Evolutionary conservation across 108 stramenopile species (phyloP).

Genomic region (Schizochytrium sp.): DNA sequence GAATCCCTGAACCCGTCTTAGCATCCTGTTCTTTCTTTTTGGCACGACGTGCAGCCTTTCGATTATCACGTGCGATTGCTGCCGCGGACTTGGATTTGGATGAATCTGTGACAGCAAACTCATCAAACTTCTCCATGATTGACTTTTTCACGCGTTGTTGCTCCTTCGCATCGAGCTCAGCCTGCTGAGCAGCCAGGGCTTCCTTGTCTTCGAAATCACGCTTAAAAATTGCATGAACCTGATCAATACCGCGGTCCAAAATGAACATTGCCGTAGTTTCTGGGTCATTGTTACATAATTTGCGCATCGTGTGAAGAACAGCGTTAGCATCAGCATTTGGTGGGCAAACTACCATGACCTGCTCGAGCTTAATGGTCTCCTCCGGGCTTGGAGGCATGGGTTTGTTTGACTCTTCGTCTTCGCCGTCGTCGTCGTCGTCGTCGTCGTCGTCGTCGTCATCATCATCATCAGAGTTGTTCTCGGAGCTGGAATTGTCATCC

Average conservation of each 20-base stretch:
- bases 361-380: not conserved
- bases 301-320: constrained; percentile 37
- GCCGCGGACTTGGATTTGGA: not conserved
- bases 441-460: constrained; percentile 5
- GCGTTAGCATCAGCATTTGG: not conserved
- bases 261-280: constrained; percentile 54
- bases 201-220: constrained; percentile 43
- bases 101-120: not conserved
- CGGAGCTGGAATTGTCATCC: no score
- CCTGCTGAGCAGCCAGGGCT: not conserved
- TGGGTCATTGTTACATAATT: not conserved
- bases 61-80: not conserved
- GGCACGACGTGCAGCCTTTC: constrained; percentile 10
- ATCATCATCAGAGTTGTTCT: not conserved
- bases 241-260: constrained; percentile 8
- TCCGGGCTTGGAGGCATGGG: not conserved
- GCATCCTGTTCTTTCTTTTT: not conserved
- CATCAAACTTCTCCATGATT: constrained; percentile 57
- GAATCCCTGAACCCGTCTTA: not conserved
- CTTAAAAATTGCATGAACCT: constrained; percentile 7
- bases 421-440: not conserved
- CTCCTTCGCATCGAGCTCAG: constrained; percentile 36
- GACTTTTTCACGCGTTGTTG: not conserved
- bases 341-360: constrained; percentile 1
- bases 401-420: not conserved